A percentile compares a stretch with the other conserved stretches of the same genome.
Evolutionary conservation across 352 stramenopile genomes (phyloP).

Genomic region (Peronosclerospora sorghi): DNA sequence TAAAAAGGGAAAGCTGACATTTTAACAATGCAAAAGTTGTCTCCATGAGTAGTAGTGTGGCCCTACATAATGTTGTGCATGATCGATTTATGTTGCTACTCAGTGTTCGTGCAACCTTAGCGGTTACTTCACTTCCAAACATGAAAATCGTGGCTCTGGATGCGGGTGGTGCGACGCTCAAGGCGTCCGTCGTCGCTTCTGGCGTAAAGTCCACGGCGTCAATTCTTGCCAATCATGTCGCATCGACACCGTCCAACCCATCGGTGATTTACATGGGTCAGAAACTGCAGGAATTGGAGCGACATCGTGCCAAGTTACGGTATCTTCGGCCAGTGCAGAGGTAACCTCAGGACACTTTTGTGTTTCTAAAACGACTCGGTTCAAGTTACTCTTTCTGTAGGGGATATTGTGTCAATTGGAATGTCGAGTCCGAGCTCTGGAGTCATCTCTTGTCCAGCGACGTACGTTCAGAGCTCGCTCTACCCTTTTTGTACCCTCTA

Average conservation of each 20-base stretch:
- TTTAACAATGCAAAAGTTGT: too few relatives aligned
- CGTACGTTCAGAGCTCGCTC: too few relatives aligned
- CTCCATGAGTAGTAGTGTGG: too few relatives aligned
- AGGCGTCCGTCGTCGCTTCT: slow-evolving; percentile 33
- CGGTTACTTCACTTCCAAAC: neutral
- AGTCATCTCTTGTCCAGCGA: too few relatives aligned
- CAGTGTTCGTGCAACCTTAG: too few relatives aligned
- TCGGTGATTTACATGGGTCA: slow-evolving; percentile 24
- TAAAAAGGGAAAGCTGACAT: too few relatives aligned
- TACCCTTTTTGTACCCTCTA: too few relatives aligned
- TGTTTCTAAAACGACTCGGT: neutral
- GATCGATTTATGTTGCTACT: too few relatives aligned
- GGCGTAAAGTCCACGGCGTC: neutral
- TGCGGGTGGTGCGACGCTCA: slow-evolving; percentile 46
- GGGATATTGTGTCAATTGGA: slow-evolving; percentile 79
- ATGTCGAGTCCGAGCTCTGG: slow-evolving; percentile 57
- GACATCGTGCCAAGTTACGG: slow-evolving; percentile 31
- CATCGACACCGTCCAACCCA: slow-evolving; percentile 14
- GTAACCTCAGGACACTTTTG: slow-evolving; percentile 8
- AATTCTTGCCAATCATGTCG: slow-evolving; percentile 44
- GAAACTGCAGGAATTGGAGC: slow-evolving; percentile 45
- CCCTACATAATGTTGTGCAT: too few relatives aligned
- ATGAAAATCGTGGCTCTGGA: slow-evolving; percentile 45
- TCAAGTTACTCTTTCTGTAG: slow-evolving; percentile 13
- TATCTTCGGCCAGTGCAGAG: slow-evolving; percentile 35